Base-by-base conservation (phyloP, 805 yeast genomes). In the Starmerella tilneyi region DNA sequence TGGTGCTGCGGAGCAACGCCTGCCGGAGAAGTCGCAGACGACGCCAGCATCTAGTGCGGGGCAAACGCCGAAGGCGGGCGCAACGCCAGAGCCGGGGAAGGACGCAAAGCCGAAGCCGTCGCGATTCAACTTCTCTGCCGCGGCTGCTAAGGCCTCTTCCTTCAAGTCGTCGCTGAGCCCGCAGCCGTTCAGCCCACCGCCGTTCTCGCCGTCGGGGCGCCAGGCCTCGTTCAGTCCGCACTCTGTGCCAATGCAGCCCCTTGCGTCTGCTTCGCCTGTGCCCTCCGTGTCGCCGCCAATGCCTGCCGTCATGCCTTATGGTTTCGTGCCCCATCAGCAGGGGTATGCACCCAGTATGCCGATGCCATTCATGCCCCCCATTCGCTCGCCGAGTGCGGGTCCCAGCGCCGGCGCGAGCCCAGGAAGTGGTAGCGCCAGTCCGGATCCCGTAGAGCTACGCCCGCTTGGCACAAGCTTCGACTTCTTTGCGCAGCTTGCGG, bases 101-200 rank as follows among this genome's bases (percentile, higher is more conserved):
- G 31, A 26, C 17, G 26, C 17, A 26, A 17, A 20, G 26, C 26
- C 41, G 12, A 20, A 19, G 19, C 20, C 19, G 22, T 22, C 19
- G 35, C 24, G 71, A 57, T 63, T 73, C 67, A 79, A 77, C 56
- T 73, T 76, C 49, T 57, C 69, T 19, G 77, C 75, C n/a, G 70
- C 76, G 3, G 74, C 77, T 17, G 79, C 79, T 64, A 80, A 76
- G 63, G 74, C 80, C 59, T 51, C 83, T 82, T 13, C 78, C 76
- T 9, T 71, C 78, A 2, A 80, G 79, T 55, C 50, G 19, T 29
- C 45, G 16, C 15, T 39, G 21, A 26, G 38, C 20, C 44, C 52
- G 73, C 82, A 8, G 83, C 84, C 13, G 16, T 17, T 39, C 26
- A 26, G 38, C 20, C 44, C 52, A 72, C 82, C 9, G 83, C 84